Base-by-base conservation (phyloP, 140 eudicot species). In the Eryngium alpinum region DNA sequence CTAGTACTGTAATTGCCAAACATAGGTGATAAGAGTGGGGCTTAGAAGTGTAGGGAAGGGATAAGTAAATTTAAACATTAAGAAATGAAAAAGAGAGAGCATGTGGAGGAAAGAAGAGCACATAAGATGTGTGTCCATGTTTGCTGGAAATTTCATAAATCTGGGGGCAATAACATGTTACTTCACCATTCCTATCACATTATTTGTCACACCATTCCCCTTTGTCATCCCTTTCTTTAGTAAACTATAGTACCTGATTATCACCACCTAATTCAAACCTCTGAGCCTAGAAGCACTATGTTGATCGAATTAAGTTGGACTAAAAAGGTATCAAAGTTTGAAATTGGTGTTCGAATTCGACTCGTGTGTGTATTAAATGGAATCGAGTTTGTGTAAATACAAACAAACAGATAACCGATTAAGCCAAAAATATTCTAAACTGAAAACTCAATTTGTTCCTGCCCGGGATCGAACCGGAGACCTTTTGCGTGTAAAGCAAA, bases 401-500 rank as follows among this genome's bases (percentile, higher is more conserved):
- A n/a, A n/a, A n/a, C n/a, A n/a, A n/a, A n/a, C n/a, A n/a, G n/a
- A n/a, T n/a, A n/a, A n/a, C n/a, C n/a, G n/a, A n/a, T n/a, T n/a
- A n/a, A n/a, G n/a, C n/a, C n/a, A n/a, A n/a, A n/a, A n/a, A n/a
- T n/a, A n/a, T n/a, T n/a, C n/a, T n/a, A n/a, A n/a, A n/a, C n/a
- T n/a, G n/a, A n/a, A n/a, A n/a, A n/a, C n/a, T n/a, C n/a, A n/a
- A n/a, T n/a, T n/a, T 38, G 46, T 38, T 38, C 46, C 46, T 38
- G 79, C 84, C 84, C 84, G 53, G 84, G 84, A 81, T 81, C 84
- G 84, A 81, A 81, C 84, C 53, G 84, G 84, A 53, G 84, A 33
- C 84, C 84, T 81, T 81, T 81, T 81, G 84, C 84, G 84, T 81
- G 84, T 81, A 81, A 81, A 81, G 84, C 84, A 81, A 81, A 81